Evolutionary conservation across 2,329 filamentous ascomycete genomes (phyloP).

Genomic region (Pseudocercospora crystallina): DNA sequence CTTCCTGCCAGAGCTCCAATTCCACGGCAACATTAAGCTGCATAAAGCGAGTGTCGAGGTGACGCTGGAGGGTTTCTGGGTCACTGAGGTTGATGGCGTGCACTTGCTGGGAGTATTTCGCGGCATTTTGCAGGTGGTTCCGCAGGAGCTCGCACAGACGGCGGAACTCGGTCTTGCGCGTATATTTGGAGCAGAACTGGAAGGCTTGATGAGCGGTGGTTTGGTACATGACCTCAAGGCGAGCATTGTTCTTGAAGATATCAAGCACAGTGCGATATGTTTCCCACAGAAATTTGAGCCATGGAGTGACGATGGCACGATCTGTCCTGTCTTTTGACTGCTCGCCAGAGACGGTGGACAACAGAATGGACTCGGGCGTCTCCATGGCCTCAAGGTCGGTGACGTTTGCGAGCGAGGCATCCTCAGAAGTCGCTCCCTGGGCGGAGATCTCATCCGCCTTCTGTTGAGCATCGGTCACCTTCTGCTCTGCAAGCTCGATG

Average conservation of each 20-base stretch:
- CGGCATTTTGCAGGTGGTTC: constrained; percentile 97
- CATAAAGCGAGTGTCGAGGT: constrained; percentile 96
- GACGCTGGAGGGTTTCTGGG: constrained; percentile 92
- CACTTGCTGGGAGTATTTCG: constrained; percentile 99
- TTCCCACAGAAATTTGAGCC: constrained; percentile 99
- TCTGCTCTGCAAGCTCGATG: constrained; percentile 93
- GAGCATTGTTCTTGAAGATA: constrained; percentile 98
- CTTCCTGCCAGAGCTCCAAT: constrained; percentile 97
- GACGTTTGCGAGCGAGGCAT: constrained; percentile 69
- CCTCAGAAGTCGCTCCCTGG: constrained; percentile 67
- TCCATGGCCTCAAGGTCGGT: constrained; percentile 96
- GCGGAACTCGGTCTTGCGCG: constrained; percentile 98
- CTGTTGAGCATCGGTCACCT: constrained; percentile 91
- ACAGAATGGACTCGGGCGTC: constrained; percentile 95
- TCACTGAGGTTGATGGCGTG: constrained; percentile 99
- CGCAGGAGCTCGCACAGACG: constrained; percentile 95
- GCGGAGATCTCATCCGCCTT: constrained; percentile 96
- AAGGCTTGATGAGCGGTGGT: constrained; percentile 97
- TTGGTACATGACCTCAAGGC: constrained; percentile 97
- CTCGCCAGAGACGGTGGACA: constrained; percentile 96
- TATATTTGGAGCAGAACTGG: constrained; percentile 97
- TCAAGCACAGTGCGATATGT: constrained; percentile 97
- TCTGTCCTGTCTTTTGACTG: constrained; percentile 97
- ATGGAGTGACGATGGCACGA: constrained; percentile 95
- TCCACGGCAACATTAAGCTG: constrained; percentile 98